Evolutionary conservation across 1,284 basidiomycete genomes (phyloP).

Genomic region (Cutaneotrichosporon mucoides): DNA sequence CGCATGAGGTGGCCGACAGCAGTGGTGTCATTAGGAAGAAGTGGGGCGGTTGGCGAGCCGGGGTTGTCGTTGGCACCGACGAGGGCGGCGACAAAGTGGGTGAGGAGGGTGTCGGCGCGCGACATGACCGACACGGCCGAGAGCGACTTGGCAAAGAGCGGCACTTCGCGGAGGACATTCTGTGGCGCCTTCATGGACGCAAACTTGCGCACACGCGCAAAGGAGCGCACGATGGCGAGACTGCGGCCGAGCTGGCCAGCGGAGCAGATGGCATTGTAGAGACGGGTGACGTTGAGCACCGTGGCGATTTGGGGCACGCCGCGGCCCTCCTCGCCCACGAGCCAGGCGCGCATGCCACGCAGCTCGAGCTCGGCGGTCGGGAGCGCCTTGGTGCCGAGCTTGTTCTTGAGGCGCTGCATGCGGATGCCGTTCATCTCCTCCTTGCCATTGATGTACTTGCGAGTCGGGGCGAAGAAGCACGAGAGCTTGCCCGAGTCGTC

Average conservation of each 20-base stretch:
- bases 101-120: constrained; percentile 61
- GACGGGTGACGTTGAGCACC: constrained; percentile 73
- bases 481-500: constrained; percentile 58
- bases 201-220: constrained; percentile 56
- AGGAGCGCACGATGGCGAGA: constrained; percentile 62
- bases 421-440: constrained; percentile 61
- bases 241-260: constrained; percentile 59
- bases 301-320: constrained; percentile 69
- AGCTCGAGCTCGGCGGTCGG: constrained; percentile 71
- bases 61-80: constrained; percentile 60
- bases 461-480: constrained; percentile 57
- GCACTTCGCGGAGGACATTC: constrained; percentile 54
- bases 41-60: constrained; percentile 48
- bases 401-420: constrained; percentile 71
- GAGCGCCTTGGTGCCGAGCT: constrained; percentile 71
- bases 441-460: constrained; percentile 47
- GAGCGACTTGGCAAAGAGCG: constrained; percentile 58
- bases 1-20: constrained; percentile 56
- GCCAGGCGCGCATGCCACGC: constrained; percentile 60
- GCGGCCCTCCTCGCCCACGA: constrained; percentile 59
- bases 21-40: constrained; percentile 1
- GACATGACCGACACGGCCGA: constrained; percentile 61
- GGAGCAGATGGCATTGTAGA: constrained; percentile 58
- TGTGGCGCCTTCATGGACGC: constrained; percentile 52
- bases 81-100: constrained; percentile 59